Percentiles rank a stretch among this genome's conserved stretches.
Conservation (phyloP, 768 basidiomycete genomes). For the Hericium erinaceus region DNA sequence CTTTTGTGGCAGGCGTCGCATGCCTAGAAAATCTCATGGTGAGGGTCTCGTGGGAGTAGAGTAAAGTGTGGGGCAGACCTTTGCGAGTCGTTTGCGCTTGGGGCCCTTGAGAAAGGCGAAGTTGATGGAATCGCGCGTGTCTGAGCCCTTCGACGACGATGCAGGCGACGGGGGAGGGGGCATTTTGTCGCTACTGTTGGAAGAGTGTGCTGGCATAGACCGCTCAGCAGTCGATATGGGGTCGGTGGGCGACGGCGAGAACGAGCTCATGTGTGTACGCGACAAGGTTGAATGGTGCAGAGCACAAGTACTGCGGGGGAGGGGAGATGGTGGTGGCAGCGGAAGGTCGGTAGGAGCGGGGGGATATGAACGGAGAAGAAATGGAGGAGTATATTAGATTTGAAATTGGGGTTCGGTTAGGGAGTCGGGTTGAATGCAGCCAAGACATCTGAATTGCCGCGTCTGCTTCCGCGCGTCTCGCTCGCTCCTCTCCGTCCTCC, state of each 20-base stretch:
- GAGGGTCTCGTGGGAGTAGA: background rate
- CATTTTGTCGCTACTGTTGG: background rate
- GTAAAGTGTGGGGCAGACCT: constrained; percentile 23
- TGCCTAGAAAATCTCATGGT: constrained; percentile 28
- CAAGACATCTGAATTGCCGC: no score
- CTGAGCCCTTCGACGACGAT: constrained; percentile 8
- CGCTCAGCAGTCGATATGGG: no score
- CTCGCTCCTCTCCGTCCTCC: background rate
- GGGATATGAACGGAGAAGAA: background rate
- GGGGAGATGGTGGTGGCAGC: background rate
- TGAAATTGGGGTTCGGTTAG: background rate
- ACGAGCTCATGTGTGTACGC: no score
- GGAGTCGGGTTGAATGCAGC: no score
- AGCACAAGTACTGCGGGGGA: background rate
- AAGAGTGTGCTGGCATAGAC: no score
- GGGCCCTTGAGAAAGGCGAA: constrained; percentile 40
- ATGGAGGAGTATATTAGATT: background rate
- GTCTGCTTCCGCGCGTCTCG: no score
- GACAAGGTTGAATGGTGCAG: background rate
- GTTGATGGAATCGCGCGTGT: constrained; percentile 23
- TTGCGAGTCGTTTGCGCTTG: constrained; percentile 46
- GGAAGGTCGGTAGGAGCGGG: background rate
- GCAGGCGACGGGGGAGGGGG: constrained; percentile 3
- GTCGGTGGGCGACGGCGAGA: no score
- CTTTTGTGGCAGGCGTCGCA: constrained; percentile 82